Conservation (phyloP, 805 yeast species). For the Myxozyma monticola region DNA sequence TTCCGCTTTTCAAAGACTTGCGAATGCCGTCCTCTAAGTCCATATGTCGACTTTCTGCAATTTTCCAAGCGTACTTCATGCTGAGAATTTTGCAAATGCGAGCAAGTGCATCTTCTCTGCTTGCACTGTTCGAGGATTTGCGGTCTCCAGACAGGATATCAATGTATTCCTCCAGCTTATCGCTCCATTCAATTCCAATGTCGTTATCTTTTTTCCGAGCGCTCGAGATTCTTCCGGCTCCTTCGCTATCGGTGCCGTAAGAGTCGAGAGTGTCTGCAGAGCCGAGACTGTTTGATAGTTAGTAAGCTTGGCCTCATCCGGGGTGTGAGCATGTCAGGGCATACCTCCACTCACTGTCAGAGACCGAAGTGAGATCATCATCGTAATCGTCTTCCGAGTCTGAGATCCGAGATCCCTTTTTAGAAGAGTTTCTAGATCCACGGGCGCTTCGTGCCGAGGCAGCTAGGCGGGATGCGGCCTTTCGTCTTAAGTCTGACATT, state of each 20-base stretch:
- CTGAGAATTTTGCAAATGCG: conserved; percentile 21
- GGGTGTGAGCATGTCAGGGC: neutral
- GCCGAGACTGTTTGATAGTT: conserved; percentile 3
- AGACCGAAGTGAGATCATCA: conserved; percentile 17
- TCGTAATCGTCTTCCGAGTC: conserved; percentile 22
- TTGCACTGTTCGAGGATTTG: conserved; percentile 11
- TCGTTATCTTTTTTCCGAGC: conserved; percentile 19
- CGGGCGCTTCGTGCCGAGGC: neutral
- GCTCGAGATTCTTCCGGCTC: conserved; percentile 7
- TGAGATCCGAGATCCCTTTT: conserved; percentile 3
- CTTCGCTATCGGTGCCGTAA: conserved; percentile 13
- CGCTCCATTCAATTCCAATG: conserved; percentile 25
- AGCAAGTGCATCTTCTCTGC: conserved; percentile 24
- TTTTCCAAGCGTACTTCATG: conserved; percentile 24
- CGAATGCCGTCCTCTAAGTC: conserved; percentile 23
- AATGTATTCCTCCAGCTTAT: conserved; percentile 16
- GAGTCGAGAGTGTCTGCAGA: conserved; percentile 24
- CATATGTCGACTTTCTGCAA: conserved; percentile 18
- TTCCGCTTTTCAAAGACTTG: conserved; percentile 12
- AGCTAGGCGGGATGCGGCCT: neutral
- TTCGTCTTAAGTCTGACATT: neutral
- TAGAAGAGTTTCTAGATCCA: too few species aligned
- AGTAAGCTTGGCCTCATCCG: neutral
- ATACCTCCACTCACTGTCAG: conserved; percentile 29
- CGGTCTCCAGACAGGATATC: conserved; percentile 24